phyloP scores from a whole-genome alignment of 1,284 basidiomycete genomes.

The Ustilago hordei region DNA sequence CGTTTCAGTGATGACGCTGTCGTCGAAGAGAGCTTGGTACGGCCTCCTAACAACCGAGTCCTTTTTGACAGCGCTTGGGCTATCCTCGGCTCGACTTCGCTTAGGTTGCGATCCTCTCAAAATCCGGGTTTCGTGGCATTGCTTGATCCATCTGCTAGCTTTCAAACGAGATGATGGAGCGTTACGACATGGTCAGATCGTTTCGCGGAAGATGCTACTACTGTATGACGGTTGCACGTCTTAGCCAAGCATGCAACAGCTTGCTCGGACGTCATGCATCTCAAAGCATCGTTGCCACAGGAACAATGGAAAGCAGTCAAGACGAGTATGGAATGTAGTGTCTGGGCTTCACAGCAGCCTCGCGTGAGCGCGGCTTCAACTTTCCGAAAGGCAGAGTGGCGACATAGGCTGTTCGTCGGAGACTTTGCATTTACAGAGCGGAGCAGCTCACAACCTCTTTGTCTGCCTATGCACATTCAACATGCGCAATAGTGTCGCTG shows the following conservation, averaged over 20 bases:
- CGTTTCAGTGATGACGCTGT: not conserved
- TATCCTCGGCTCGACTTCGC: not conserved
- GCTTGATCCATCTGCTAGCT: not conserved
- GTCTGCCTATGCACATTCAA: not conserved
- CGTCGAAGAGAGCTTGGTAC: not conserved
- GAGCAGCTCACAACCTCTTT: not conserved
- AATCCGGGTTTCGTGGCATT: not conserved
- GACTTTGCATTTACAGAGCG: not conserved
- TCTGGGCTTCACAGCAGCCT: not conserved
- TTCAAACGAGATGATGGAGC: not conserved
- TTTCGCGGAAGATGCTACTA: not conserved
- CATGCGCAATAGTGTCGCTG: not conserved
- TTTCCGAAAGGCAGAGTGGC: not conserved
- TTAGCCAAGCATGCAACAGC: not conserved
- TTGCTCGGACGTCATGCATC: not conserved
- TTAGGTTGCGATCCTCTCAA: too few relatives aligned
- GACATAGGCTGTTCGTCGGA: not conserved
- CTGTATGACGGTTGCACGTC: not conserved
- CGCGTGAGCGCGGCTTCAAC: not conserved
- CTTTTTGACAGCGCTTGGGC: not conserved
- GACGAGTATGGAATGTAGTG: not conserved
- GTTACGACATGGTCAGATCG: not conserved
- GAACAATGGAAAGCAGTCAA: not conserved
- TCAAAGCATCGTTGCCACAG: not conserved
- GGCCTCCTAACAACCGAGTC: conserved; percentile 2